These are phyloP conservation scores for Bothriochloa decipiens DNA, from an alignment of 176 grass and related monocot genomes.

Conservation along the genomic window DNA sequence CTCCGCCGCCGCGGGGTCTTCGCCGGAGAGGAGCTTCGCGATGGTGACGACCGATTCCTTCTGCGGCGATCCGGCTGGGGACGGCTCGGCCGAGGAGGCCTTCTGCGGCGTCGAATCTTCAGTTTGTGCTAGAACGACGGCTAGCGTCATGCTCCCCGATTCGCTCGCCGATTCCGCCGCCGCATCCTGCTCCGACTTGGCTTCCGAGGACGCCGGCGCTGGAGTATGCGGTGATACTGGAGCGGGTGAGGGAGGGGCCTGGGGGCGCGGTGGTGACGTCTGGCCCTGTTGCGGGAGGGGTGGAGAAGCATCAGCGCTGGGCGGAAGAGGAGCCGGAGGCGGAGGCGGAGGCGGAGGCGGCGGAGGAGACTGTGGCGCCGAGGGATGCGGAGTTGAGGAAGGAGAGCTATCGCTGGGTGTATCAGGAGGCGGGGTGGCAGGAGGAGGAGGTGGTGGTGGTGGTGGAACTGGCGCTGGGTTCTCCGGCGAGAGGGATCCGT, in stretches of 20 bases:
- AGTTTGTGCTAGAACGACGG: constrained; percentile 39
- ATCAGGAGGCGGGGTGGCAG: constrained; percentile 24
- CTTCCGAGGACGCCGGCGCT: constrained; percentile 19
- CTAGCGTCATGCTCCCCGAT: constrained; percentile 45
- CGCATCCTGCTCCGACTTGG: constrained; percentile 27
- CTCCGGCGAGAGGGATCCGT: constrained; percentile 29
- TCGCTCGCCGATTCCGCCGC: constrained; percentile 37
- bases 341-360: constrained; percentile 17
- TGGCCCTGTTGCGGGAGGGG: constrained; percentile 25
- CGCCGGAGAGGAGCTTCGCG: constrained; percentile 56
- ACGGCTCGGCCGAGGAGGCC: constrained; percentile 6
- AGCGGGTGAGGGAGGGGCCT: constrained; percentile 1
- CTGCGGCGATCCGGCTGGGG: constrained; percentile 39
- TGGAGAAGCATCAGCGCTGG: neutral
- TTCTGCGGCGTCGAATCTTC: constrained; percentile 29
- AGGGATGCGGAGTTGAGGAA: constrained; percentile 24
- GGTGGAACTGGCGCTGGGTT: constrained; percentile 24
- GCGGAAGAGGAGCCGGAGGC: constrained; percentile 23
- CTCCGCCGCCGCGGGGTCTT: constrained; percentile 40
- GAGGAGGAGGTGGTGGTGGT: constrained; percentile 13
- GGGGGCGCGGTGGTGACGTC: constrained; percentile 7
- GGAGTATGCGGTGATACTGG: neutral
- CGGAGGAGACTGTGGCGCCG: neutral
- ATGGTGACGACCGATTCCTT: constrained; percentile 67
- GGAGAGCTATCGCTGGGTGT: constrained; percentile 27